Base-by-base conservation (phyloP, 2,329 filamentous ascomycete genomes). In the Pseudogymnoascus sp. region DNA sequence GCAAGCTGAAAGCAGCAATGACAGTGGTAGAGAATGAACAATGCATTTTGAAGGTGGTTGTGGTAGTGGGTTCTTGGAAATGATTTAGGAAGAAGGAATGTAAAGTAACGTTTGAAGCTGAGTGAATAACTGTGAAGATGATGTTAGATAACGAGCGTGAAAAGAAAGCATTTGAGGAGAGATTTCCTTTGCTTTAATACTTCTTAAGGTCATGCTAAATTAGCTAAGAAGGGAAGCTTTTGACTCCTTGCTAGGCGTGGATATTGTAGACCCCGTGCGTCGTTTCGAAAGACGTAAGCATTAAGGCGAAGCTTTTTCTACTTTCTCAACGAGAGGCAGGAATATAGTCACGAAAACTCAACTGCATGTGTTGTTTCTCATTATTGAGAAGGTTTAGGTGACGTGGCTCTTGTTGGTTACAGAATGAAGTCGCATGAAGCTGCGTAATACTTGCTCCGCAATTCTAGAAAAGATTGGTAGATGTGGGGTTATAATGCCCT, bases 21-120 rank as follows among this genome's bases (percentile, higher is more conserved):
- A 61, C 16, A 41, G 59, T 61, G 4, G 33, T 22, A 22, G 59
- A n/a, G 59, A 66, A 41, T 59, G 31, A 19, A 61, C 38, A 40
- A 40, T 40, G 38, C 38, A 40, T 40, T 40, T 40, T 40, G n/a
- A 40, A 40, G 38, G 38, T 19, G n/a, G 38, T 40, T 40, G 38
- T 40, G 8, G 38, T 40, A 40, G 38, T 40, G n/a, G 38, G 4
- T 19, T 40, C 38, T 40, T 40, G 8, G 38, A 10, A 40, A 40
- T 40, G 7, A 40, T 40, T 40, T 40, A 40, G n/a, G 38, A 40
- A 16, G 38, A 19, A 40, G 38, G 38, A 40, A 40, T 40, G 38
- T 40, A 40, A 40, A 40, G 38, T 40, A 2, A 4, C n/a, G 38
- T 19, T 40, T 40, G 38, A 40, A 40, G 38, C 38, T 40, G 7